These are phyloP conservation scores for Dimargaris cristalligena DNA, from an alignment of 192 early-diverging fungal genomes.

Conservation along the genomic window DNA sequence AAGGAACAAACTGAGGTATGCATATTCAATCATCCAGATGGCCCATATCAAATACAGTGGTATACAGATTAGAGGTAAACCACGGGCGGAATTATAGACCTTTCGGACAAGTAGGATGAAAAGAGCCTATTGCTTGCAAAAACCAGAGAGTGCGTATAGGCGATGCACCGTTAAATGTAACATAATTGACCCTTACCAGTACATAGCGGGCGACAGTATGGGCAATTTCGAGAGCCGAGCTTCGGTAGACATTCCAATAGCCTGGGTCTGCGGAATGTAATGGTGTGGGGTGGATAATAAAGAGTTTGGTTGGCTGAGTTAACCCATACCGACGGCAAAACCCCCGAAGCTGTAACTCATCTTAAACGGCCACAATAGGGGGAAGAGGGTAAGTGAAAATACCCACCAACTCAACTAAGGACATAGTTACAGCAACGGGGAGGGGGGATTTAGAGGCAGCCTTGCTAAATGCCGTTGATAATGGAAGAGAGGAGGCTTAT, in stretches of 20 bases:
- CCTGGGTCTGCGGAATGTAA: background rate
- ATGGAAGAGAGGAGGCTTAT: too few relatives aligned
- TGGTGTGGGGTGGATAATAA: too few relatives aligned
- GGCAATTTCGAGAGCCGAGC: background rate
- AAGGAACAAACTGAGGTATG: background rate
- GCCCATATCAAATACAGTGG: background rate
- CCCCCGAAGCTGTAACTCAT: too few relatives aligned
- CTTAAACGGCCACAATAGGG: too few relatives aligned
- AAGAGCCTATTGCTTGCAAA: background rate
- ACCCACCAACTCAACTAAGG: too few relatives aligned
- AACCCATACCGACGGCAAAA: too few relatives aligned
- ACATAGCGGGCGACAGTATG: conserved; percentile 5
- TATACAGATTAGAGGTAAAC: background rate
- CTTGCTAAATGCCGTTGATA: too few relatives aligned
- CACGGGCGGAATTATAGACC: background rate
- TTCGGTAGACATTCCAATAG: conserved; percentile 5
- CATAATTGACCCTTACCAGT: background rate
- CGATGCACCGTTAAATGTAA: background rate
- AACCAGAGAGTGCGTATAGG: background rate
- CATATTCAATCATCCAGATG: background rate
- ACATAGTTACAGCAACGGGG: too few relatives aligned
- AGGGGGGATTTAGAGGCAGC: too few relatives aligned
- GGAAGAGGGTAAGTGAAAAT: too few relatives aligned
- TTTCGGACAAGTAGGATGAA: background rate
- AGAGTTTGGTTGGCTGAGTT: too few relatives aligned